Evolutionary conservation across 306 rosid species (phyloP), one percentile per base, ranked within the genome.

Genomic region (Citrullus amarus): DNA sequence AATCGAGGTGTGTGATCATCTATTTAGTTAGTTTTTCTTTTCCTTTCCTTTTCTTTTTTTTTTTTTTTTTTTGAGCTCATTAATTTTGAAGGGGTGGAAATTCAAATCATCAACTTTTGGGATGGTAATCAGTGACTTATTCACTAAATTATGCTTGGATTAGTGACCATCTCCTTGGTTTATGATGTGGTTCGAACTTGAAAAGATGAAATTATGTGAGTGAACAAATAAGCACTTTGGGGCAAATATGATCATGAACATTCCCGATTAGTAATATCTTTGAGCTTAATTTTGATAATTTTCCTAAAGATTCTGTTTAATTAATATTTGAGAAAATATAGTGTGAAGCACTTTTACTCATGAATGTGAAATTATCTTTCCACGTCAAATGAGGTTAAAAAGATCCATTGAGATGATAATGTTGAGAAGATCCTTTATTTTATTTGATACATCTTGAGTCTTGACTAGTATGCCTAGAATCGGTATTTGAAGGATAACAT

Each of bases 1-100:
- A 86, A 77, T 81, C 38, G 89, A 90, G 97, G 97, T 93, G 85
- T 36, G 82, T 76, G 57, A 57, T 60, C 48, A 30, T 51, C 30
- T 25, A 14, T 32, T 48, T 22, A 20, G 38, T 25, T 25, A 25
- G 28, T 25, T 25, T 25, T 25, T 25, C 28, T 25, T 25, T 25
- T 25, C 28, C 28, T 25, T 25, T 25, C 0, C 1, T 25, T 25
- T 25, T 25, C 0, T 25, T 25, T 25, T 14, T 48, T 2, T 44
- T 44, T 44, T 12, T 48, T 48, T 48, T 36, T 36, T 7, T 43
- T 43, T 43, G 9, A 43, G 10, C 8, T 43, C 48, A 7, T 6
- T 9, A 8, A 43, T 43, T 43, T 43, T 36, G 48, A 6, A 6
- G 48, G 46, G 48, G 54, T 48, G 17, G 54, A 13, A 17, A 11